Base-by-base conservation (phyloP, 2,329 filamentous ascomycete genomes). In the Sporothrix brasiliensis region DNA sequence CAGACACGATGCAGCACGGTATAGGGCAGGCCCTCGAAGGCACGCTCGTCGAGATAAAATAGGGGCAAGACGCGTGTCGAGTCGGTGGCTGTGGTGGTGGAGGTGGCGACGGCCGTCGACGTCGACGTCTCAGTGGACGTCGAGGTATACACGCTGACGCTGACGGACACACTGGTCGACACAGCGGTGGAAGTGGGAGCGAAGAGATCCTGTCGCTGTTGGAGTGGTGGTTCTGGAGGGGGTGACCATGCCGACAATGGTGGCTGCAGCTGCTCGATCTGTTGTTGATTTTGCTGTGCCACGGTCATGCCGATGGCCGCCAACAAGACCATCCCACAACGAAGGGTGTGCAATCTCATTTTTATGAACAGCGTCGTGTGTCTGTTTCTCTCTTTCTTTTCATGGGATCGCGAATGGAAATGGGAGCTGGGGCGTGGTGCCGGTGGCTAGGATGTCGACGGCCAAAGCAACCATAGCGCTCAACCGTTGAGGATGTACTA, bases 41-140 rank as follows among this genome's bases (percentile, higher is more conserved):
- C 74, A 4, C 73, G 74, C 66, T 75, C 73, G 72, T 75, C 73
- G 65, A 76, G 72, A 73, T 73, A 76, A 71, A 75, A 77, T 63
- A 77, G 70, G 47, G 73, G 72, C 65, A 76, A 70, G 13, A 75
- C 69, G 44, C 63, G 69, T 52, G 74, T 76, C 14, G 73, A 30
- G 24, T 70, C 69, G n/a, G 72, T 69, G 19, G 73, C 72, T 9
- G 70, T 72, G 4, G 70, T 47, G 19, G 60, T 69, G 16, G 70
- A 39, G 16, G 67, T 71, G 7, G 70, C 39, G 14, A 41, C 53
- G 21, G 70, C n/a, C 39, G 67, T 68, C 1, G 68, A 56, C 16
- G 61, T 72, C 27, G 70, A 69, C 21, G 70, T 72, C 60, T 58
- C 63, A 4, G 61, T 72, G 5, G 70, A 68, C 14, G 70, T 71